A percentile compares a stretch with the other conserved stretches of the same genome.
phyloP scores from a whole-genome alignment of 2,329 filamentous ascomycete genomes.

The Fusarium transvaalense region DNA sequence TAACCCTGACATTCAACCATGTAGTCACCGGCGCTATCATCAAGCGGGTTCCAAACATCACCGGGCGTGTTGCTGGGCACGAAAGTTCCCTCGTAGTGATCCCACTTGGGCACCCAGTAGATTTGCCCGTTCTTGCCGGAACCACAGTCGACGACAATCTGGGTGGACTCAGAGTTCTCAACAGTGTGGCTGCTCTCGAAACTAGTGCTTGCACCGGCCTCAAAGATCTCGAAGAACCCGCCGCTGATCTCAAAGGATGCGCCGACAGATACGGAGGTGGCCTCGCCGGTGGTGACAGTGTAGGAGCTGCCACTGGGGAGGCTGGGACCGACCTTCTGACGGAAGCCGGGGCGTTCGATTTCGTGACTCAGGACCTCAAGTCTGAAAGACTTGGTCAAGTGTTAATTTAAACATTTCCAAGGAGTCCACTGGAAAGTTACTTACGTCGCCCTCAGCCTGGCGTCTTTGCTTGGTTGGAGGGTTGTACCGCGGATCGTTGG shows the following conservation, averaged over 20 bases:
- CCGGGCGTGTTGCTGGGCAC: background rate
- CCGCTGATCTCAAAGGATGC: background rate
- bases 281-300: background rate
- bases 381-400: background rate
- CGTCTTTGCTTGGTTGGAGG: background rate
- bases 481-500: background rate
- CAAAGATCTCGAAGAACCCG: background rate
- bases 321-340: background rate
- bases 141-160: background rate
- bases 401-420: background rate
- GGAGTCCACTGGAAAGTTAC: background rate
- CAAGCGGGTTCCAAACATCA: background rate
- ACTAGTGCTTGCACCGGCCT: background rate
- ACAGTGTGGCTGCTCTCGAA: background rate
- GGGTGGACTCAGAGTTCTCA: background rate
- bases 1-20: background rate
- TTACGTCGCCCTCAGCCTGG: background rate
- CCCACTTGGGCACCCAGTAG: background rate
- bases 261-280: background rate
- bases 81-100: background rate
- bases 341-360: background rate
- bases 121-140: background rate
- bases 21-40: background rate
- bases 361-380: background rate
- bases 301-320: background rate